Evolutionary conservation across 176 grass and related monocot genomes (phyloP).

Genomic region (Phoenix dactylifera): DNA sequence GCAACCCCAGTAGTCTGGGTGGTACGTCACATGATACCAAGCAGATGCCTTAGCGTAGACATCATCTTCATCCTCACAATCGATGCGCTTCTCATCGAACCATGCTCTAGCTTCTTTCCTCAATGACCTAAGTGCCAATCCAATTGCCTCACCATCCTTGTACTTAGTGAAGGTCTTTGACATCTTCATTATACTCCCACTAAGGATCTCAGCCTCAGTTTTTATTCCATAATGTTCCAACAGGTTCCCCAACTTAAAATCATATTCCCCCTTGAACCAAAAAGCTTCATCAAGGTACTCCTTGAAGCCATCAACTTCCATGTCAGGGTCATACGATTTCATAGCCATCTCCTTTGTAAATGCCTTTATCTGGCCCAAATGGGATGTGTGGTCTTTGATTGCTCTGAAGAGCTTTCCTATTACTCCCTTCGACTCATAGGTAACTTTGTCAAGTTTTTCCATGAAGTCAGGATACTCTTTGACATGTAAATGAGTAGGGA

Average conservation of each 20-base stretch:
- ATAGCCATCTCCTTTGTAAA: slow-evolving; percentile 65
- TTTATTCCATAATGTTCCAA: slow-evolving; percentile 92
- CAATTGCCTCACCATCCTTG: slow-evolving; percentile 66
- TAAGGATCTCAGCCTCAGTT: slow-evolving; percentile 81
- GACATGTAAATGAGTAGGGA: slow-evolving; percentile 43
- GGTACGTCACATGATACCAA: slow-evolving; percentile 91
- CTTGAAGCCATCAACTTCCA: slow-evolving; percentile 65
- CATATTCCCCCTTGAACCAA: slow-evolving; percentile 63
- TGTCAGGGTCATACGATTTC: slow-evolving; percentile 54
- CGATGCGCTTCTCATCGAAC: slow-evolving; percentile 42
- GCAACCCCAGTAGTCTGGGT: slow-evolving; percentile 37
- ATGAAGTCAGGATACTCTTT: slow-evolving; percentile 95
- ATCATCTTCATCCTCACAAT: slow-evolving; percentile 12
- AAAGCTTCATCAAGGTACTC: slow-evolving; percentile 39
- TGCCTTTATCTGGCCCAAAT: slow-evolving; percentile 12
- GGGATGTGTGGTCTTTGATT: slow-evolving; percentile 55
- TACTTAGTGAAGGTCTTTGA: slow-evolving; percentile 66
- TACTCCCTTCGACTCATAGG: slow-evolving; percentile 54
- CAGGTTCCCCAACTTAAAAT: slow-evolving; percentile 80
- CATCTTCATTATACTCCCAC: slow-evolving; percentile 81
- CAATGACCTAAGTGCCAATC: slow-evolving; percentile 49
- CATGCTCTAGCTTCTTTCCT: slow-evolving; percentile 73
- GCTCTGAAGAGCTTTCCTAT: slow-evolving; percentile 81
- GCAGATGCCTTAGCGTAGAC: slow-evolving; percentile 68
- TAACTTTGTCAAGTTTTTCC: slow-evolving; percentile 64